Conservation (phyloP, 2,329 filamentous ascomycete species). For the Penicillium concentricum region DNA sequence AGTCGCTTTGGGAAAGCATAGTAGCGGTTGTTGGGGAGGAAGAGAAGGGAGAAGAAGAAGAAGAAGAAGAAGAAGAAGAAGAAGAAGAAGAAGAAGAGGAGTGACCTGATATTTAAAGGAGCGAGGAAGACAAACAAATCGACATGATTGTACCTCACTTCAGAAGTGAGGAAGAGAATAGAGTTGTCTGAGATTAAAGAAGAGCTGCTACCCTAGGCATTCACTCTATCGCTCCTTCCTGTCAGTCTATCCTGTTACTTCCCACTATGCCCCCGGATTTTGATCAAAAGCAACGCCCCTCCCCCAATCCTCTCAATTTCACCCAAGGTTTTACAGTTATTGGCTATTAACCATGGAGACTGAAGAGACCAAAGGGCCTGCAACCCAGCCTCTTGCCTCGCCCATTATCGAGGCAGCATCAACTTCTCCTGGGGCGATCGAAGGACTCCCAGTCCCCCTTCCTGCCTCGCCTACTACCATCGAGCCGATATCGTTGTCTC, state of each 20-base stretch:
- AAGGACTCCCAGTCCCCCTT: not conserved
- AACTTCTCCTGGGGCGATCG: not conserved
- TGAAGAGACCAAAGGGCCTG: not conserved
- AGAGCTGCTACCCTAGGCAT: too few relatives aligned
- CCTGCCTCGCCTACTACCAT: not conserved
- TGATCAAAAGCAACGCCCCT: not conserved
- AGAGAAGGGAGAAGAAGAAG: too few relatives aligned
- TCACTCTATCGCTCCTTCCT: not conserved
- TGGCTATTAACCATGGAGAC: not conserved
- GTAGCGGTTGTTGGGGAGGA: too few relatives aligned
- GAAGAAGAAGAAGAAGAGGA: too few relatives aligned
- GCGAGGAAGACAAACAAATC: too few relatives aligned
- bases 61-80: too few relatives aligned
- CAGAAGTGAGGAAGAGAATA: not conserved
- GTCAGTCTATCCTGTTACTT: not conserved
- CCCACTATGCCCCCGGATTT: not conserved
- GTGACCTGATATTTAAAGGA: too few relatives aligned
- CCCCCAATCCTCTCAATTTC: not conserved
- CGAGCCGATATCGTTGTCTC: not conserved
- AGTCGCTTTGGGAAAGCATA: too few relatives aligned
- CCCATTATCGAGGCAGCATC: not conserved
- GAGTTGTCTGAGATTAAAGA: not conserved
- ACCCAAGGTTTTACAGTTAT: not conserved
- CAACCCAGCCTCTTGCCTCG: not conserved
- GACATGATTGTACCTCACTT: accelerated